Base-by-base conservation (phyloP, 2,329 filamentous ascomycete genomes). In the Trichophyton equinum region DNA sequence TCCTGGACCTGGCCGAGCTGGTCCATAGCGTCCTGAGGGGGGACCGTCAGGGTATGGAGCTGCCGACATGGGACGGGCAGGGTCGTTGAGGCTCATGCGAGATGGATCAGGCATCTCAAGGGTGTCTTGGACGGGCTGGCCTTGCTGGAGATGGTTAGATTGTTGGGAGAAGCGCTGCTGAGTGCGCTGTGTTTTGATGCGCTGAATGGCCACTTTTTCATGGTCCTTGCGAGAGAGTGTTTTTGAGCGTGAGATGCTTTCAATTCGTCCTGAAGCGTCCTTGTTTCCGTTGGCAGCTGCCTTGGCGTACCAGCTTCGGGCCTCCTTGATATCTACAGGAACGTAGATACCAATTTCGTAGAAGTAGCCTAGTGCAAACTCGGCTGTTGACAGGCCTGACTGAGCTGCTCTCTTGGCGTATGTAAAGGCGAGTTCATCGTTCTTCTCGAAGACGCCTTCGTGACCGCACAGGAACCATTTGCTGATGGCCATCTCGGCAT, bases 401-500 rank as follows among this genome's bases (percentile, higher is more conserved):
- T 84, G 79, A 7, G 94, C 92, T 9, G 94, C 94, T 66, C 92
- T 84, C 67, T 92, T 84, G 1, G 94, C 94, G 70, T 96, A 97
- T 58, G 85, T 87, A 74, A 89, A 99, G 5, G 94, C 92, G 57
- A 97, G 77, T 71, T 92, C 88, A 74, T 99, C 94, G 69, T 96
- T 97, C 80, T 97, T 97, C 63, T 89, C 83, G 70, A 99, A 96
- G 5, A 95, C 81, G 22, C 87, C 87, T 66, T 97, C 92, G 65
- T 94, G 91, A 2, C 94, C 94, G 69, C 95, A 97, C 30, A 99
- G 80, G 71, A 97, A 99, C 94, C 94, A 99, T 74, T 96, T 94
- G 74, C 92, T 97, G 63, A 99, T 91, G 30, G 92, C 91, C 75
- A 99, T 88, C 63, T 96, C 91, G 0, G 92, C 94, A 72, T 99